Base-by-base conservation (phyloP, 257 asterid genomes). In the Solanum tarapatanum region DNA sequence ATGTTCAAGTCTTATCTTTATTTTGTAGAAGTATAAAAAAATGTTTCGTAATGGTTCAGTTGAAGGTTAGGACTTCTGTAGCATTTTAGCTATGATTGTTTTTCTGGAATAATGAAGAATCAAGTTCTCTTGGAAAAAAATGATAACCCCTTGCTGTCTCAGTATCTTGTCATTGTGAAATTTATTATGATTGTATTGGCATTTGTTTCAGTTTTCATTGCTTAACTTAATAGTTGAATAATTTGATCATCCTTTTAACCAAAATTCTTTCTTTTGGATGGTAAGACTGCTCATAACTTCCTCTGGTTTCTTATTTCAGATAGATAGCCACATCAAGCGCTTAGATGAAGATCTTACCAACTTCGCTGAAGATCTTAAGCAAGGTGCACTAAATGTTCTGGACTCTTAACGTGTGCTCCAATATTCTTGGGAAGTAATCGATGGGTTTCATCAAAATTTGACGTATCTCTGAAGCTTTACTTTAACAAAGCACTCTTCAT, bases 321-420 rank as follows among this genome's bases (percentile, higher is more conserved):
- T 97, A 83, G 99, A 96, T 88, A 97, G 99, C 89, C 99, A 96
- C 90, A 92, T 97, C 86, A 94, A 93, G 88, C 98, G 99, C 24
- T 97, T 97, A 51, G 99, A 97, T 82, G 99, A 95, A 92, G 99
- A 97, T 92, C 93, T 97, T 64, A 94, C 92, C 90, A 94, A 93
- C 94, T 97, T 97, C 86, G 93, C 96, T 2, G 99, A 97, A 76
- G 99, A 97, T 93, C 97, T 97, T 84, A 97, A 97, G 94, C 99
- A 97, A 93, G 99, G 98, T 96, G 87, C 58, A 35, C 41, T 41
- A 87, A 64, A 51, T 75, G 79, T 84, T 86, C 87, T 70, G 32
- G 48, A 74, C 83, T 72, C 36, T 90, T 68, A 55, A 23, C 3
- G 1, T 80, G 85, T 80, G 41, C 85, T 48, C 69, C 7, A 28